Conservation (phyloP, 441 rosid species). For the Adansonia gregorii region DNA sequence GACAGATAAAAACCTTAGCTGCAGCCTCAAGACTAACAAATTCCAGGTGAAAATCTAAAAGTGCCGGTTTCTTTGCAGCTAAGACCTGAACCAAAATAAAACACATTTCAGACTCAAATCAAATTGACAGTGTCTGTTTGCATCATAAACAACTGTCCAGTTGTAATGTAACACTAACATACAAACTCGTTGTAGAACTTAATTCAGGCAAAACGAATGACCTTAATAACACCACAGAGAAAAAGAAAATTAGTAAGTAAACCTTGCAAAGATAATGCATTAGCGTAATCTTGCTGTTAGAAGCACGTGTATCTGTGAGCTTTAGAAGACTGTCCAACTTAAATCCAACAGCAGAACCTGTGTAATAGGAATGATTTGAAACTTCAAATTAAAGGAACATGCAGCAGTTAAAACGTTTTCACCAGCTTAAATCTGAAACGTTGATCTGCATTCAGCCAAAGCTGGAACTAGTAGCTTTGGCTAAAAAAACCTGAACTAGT, state of each 20-base stretch:
- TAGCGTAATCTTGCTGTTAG: conserved; percentile 89
- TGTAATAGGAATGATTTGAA: conserved; percentile 34
- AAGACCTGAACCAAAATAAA: conserved; percentile 56
- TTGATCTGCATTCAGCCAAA: neutral
- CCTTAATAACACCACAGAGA: neutral
- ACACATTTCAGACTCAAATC: conserved; percentile 27
- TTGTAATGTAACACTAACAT: conserved; percentile 11
- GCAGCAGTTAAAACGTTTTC: conserved; percentile 22
- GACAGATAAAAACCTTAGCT: conserved; percentile 61
- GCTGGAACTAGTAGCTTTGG: neutral
- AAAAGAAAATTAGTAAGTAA: conserved; percentile 16
- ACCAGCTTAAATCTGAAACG: neutral
- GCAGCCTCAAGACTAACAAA: conserved; percentile 84
- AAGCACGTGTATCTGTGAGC: conserved; percentile 90
- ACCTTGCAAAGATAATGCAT: conserved; percentile 99
- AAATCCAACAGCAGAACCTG: conserved; percentile 98
- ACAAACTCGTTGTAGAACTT: neutral
- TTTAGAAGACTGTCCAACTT: conserved; percentile 95
- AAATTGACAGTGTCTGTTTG: neutral
- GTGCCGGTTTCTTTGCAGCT: conserved; percentile 69
- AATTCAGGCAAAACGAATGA: conserved; percentile 5
- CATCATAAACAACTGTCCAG: conserved; percentile 5
- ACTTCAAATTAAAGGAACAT: conserved; percentile 20
- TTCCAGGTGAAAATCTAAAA: conserved; percentile 80
- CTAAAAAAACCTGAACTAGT: neutral